Base-by-base conservation (phyloP, 495 filamentous ascomycete species). In the Tuber magnatum region DNA sequence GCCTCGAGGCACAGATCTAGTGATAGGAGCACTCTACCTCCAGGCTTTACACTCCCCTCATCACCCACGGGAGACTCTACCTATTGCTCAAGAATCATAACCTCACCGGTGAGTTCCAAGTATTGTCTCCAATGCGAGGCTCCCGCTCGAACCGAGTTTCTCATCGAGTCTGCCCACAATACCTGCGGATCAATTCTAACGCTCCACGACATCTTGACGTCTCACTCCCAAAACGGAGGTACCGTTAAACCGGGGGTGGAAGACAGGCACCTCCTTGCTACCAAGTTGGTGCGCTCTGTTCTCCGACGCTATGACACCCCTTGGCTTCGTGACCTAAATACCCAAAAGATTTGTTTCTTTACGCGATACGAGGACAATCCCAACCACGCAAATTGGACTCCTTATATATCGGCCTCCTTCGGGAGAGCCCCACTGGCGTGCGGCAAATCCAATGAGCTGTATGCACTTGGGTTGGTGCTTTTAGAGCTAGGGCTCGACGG, bases 401-500 rank as follows among this genome's bases (percentile, higher is more conserved):
- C 51, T 32, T 61, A 61, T 61, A 28, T 61, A 32, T 61, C 51
- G 8, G 12, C n/a, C 10, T 14, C n/a, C 24, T 14, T 61, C 51
- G n/a, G 12, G 1, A 2, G 3, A 14, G 1, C n/a, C 24, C 3
- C n/a, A 61, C 10, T 3, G 0, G 9, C 5, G 24, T 8, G 3
- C 8, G 8, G 8, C 3, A 1, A 32, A 3, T 3, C 0, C 4
- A n/a, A n/a, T 3, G 48, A 12, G n/a, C n/a, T 32, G 1, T 28
- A 28, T 14, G 51, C 51, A 4, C 51, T 61, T 28, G 51, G 51
- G 14, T 61, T 14, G 51, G 51, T 61, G n/a, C 51, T 61, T 32
- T 61, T 61, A 28, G n/a, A 61, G 9, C 51, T 61, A 0, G 51
- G 51, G n/a, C 51, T 61, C 51, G 0, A 28, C 8, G 3, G 3